Conservation (phyloP, 108 stramenopile genomes). For the Hondaea fermentalgiana region DNA sequence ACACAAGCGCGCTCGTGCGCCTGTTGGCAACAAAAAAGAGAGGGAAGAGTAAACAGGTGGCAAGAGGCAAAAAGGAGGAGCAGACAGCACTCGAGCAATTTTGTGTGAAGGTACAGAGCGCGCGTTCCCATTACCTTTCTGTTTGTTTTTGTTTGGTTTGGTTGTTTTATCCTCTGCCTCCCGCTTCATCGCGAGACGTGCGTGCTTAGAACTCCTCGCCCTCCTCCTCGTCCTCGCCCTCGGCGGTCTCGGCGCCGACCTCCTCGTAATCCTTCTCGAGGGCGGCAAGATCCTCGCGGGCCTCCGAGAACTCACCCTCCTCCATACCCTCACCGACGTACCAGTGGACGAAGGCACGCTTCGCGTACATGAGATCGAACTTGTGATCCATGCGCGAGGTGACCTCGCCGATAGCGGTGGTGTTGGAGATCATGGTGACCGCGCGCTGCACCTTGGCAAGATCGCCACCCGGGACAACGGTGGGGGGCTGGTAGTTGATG, state of each 20-base stretch:
- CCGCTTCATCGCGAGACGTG: too few relatives aligned
- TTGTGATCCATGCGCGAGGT: constrained; percentile 96
- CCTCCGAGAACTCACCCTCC: constrained; percentile 98
- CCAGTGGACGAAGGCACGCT: constrained; percentile 99
- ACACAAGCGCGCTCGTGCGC: neutral
- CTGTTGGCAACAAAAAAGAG: neutral
- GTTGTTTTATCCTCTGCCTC: too few relatives aligned
- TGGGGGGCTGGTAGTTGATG: constrained; percentile 42
- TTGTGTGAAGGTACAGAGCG: too few relatives aligned
- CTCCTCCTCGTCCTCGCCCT: constrained; percentile 78
- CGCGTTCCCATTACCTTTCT: too few relatives aligned
- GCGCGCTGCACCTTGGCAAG: constrained; percentile 89
- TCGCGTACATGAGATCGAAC: constrained; percentile 99
- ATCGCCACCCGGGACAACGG: constrained; percentile 70
- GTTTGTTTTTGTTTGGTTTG: too few relatives aligned
- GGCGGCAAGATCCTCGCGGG: constrained; percentile 98
- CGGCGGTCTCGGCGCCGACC: constrained; percentile 87
- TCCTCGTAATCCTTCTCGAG: constrained; percentile 96
- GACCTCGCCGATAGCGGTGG: constrained; percentile 96
- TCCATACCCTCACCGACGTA: constrained; percentile 99
- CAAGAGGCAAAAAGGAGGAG: too few relatives aligned
- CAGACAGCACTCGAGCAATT: too few relatives aligned
- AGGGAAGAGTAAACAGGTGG: neutral
- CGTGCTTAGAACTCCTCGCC: constrained; percentile 73
- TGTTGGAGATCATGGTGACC: constrained; percentile 99